phyloP scores from a whole-genome alignment of 1,284 basidiomycete genomes.

The Paramarasmius palmivorus region DNA sequence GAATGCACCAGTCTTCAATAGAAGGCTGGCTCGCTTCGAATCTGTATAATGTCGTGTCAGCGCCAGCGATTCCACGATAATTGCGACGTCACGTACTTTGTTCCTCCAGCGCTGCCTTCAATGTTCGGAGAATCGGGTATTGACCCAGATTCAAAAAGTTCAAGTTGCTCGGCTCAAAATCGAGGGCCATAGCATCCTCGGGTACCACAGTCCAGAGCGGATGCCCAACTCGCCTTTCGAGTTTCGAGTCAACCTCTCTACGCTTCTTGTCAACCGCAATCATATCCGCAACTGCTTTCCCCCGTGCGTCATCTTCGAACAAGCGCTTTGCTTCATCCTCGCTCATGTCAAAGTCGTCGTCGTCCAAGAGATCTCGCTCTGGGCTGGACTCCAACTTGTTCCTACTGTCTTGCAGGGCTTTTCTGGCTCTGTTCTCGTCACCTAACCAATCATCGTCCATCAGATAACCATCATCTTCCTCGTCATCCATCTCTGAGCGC shows the following conservation, averaged over 20 bases:
- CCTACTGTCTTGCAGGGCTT: constrained; percentile 28
- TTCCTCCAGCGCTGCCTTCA: constrained; percentile 33
- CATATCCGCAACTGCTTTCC: constrained; percentile 9
- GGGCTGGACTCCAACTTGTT: neutral
- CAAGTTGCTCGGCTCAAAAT: neutral
- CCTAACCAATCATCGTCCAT: constrained; percentile 22
- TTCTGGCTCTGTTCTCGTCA: constrained; percentile 11
- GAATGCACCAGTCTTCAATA: constrained; percentile 44
- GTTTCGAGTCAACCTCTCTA: constrained; percentile 4
- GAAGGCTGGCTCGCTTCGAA: constrained; percentile 30
- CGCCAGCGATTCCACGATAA: constrained; percentile 1
- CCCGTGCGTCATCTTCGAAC: constrained; percentile 7
- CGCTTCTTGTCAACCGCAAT: constrained; percentile 12
- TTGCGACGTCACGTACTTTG: constrained; percentile 33
- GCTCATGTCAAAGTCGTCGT: constrained; percentile 15
- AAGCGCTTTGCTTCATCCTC: constrained; percentile 1
- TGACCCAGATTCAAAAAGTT: constrained; percentile 21
- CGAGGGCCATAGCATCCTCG: constrained; percentile 25
- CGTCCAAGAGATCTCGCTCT: neutral
- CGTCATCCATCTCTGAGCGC: constrained; percentile 36
- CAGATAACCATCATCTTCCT: constrained; percentile 28
- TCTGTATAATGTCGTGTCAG: constrained; percentile 39
- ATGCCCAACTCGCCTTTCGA: neutral
- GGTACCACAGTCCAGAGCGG: constrained; percentile 14
- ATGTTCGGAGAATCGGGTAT: constrained; percentile 29